Evolutionary conservation across 2,329 filamentous ascomycete species (phyloP).

Genomic region (Calonectria multiphialidica): DNA sequence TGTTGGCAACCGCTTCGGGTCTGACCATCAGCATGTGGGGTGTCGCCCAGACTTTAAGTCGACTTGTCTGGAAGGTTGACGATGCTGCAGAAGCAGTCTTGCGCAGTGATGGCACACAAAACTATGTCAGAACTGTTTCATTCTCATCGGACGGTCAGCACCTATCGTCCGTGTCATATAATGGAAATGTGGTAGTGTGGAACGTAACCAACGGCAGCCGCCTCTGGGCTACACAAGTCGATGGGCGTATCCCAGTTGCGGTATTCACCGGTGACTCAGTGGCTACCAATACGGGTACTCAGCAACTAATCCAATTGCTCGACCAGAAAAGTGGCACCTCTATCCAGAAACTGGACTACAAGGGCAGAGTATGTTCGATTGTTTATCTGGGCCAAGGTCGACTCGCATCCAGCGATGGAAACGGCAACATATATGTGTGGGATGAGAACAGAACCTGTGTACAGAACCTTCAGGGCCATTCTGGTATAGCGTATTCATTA

Average conservation of each 20-base stretch:
- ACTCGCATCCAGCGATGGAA: not conserved
- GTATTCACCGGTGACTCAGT: not conserved
- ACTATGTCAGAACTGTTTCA: not conserved
- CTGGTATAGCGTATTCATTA: not conserved
- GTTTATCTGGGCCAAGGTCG: not conserved
- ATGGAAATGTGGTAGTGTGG: not conserved
- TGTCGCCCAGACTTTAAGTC: not conserved
- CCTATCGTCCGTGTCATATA: not conserved
- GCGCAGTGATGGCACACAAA: not conserved
- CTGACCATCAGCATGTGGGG: not conserved
- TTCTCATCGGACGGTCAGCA: not conserved
- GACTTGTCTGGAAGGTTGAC: not conserved
- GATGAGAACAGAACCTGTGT: not conserved
- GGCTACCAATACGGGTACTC: not conserved
- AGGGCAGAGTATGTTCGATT: not conserved
- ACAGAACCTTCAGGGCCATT: not conserved
- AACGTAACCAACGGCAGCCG: not conserved
- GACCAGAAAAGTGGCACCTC: not conserved
- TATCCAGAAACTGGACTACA: not conserved
- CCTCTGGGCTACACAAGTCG: not conserved
- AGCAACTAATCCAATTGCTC: not conserved
- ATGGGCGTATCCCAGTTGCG: not conserved
- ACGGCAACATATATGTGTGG: not conserved
- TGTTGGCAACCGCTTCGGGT: not conserved
- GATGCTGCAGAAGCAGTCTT: not conserved